Evolutionary conservation across 805 yeast genomes (phyloP).

Genomic region (Yarrowia osloensis): DNA sequence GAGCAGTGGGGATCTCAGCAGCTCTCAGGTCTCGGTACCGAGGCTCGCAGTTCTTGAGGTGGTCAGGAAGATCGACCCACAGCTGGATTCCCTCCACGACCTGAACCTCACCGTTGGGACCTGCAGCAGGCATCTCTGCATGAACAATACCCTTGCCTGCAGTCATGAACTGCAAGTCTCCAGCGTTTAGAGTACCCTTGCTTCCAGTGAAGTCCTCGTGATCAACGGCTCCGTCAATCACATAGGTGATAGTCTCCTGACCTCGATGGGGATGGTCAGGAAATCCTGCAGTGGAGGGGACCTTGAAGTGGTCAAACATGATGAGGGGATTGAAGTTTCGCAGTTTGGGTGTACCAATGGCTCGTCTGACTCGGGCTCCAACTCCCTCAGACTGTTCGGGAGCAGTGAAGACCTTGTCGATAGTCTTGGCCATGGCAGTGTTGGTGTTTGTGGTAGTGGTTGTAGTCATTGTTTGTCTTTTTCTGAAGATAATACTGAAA

Average conservation of each 20-base stretch:
- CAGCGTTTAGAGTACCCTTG: slow-evolving; percentile 1
- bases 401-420: background rate
- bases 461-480: slow-evolving; percentile 8
- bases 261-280: slow-evolving; percentile 58
- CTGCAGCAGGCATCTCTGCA: slow-evolving; percentile 67
- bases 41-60: slow-evolving; percentile 64
- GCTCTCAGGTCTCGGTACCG: slow-evolving; percentile 73
- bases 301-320: slow-evolving; percentile 44
- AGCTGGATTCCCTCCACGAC: slow-evolving; percentile 11
- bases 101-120: background rate
- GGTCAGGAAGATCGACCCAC: slow-evolving; percentile 79
- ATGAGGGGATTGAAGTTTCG: slow-evolving; percentile 78
- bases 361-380: slow-evolving; percentile 79
- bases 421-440: background rate
- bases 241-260: slow-evolving; percentile 6
- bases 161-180: slow-evolving; percentile 77
- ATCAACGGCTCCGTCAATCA: background rate
- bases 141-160: slow-evolving; percentile 87
- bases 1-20: slow-evolving; percentile 68
- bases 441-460: background rate
- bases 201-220: slow-evolving; percentile 11
- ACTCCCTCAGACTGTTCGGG: slow-evolving; percentile 47
- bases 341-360: slow-evolving; percentile 67
- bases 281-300: slow-evolving; percentile 39
- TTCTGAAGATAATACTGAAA: background rate